Evolutionary conservation across 2,329 filamentous ascomycete genomes (phyloP).

Genomic region (Parastagonospora avenae): DNA sequence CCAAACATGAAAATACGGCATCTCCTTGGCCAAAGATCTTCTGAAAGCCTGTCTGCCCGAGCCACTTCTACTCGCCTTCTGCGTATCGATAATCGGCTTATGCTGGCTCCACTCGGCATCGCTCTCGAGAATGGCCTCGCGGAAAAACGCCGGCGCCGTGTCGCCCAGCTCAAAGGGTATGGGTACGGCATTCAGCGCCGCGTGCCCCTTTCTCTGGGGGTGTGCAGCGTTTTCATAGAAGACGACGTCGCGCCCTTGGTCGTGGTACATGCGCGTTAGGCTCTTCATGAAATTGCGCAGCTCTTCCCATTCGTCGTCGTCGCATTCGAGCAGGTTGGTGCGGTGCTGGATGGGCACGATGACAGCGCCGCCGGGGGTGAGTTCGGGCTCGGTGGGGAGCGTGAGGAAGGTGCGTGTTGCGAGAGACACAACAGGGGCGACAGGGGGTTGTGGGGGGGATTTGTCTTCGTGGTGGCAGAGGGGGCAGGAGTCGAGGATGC

Average conservation of each 20-base stretch:
- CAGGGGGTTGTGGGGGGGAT: conserved; percentile 66
- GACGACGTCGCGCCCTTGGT: conserved; percentile 86
- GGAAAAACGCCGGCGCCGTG: conserved; percentile 91
- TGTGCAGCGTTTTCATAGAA: conserved; percentile 97
- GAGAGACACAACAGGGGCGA: conserved; percentile 84
- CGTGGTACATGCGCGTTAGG: conserved; percentile 90
- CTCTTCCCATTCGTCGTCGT: conserved; percentile 99
- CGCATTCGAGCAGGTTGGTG: conserved; percentile 91
- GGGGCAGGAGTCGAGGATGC: conserved; percentile 82
- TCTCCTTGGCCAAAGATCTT: conserved; percentile 83
- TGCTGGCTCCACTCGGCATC: conserved; percentile 98
- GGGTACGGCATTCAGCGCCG: conserved; percentile 82
- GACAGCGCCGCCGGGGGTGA: conserved; percentile 80
- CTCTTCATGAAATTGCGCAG: conserved; percentile 99
- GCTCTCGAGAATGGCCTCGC: conserved; percentile 83
- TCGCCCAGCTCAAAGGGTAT: conserved; percentile 91
- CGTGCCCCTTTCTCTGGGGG: conserved; percentile 79
- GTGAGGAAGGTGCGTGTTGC: conserved; percentile 88
- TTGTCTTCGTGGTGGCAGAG: conserved; percentile 92
- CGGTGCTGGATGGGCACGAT: conserved; percentile 89
- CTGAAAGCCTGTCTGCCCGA: conserved; percentile 83
- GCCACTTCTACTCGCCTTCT: conserved; percentile 63
- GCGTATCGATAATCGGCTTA: conserved; percentile 89
- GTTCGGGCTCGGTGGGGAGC: conserved; percentile 84
- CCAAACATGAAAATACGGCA: conserved; percentile 98